Evolutionary conservation across 495 filamentous ascomycete genomes (phyloP).

Genomic region (Aspergillus campestris): DNA sequence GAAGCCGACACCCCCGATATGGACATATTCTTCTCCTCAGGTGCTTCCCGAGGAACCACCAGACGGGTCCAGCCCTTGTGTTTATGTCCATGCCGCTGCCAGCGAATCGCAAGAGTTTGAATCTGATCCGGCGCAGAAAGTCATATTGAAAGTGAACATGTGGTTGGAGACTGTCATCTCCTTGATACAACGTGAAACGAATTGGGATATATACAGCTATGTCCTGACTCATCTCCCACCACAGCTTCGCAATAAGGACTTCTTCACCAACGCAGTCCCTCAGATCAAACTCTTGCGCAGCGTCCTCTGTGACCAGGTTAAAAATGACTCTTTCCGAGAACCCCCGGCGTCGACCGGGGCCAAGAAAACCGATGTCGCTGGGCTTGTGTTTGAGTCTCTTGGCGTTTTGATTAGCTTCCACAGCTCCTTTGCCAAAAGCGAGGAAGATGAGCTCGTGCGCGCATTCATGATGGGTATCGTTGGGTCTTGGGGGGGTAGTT

Average conservation of each 20-base stretch:
- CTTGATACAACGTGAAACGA: constrained; percentile 64
- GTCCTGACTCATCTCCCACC: constrained; percentile 78
- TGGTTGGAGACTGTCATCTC: constrained; percentile 72
- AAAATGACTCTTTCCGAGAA: constrained; percentile 62
- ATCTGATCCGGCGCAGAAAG: constrained; percentile 11
- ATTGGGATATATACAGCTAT: constrained; percentile 95
- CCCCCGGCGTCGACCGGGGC: constrained; percentile 65
- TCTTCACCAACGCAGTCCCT: constrained; percentile 62
- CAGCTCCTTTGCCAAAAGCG: constrained; percentile 68
- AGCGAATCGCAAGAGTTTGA: constrained; percentile 16
- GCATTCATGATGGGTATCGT: constrained; percentile 73
- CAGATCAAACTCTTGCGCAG: constrained; percentile 72
- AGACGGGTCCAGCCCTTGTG: constrained; percentile 34
- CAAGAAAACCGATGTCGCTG: constrained; percentile 79
- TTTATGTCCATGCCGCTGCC: constrained; percentile 28
- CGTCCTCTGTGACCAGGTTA: constrained; percentile 72
- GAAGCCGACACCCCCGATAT: constrained; percentile 43
- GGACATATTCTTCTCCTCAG: constrained; percentile 44
- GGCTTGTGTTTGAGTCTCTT: constrained; percentile 77
- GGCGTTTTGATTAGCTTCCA: constrained; percentile 84
- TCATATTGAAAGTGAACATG: constrained; percentile 53
- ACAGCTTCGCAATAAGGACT: constrained; percentile 81
- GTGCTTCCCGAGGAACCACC: constrained; percentile 48
- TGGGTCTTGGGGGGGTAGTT: constrained; percentile 74
- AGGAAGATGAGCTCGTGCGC: constrained; percentile 82